Evolutionary conservation across 2,329 filamentous ascomycete genomes (phyloP).

Genomic region (Botryotinia globosa): DNA sequence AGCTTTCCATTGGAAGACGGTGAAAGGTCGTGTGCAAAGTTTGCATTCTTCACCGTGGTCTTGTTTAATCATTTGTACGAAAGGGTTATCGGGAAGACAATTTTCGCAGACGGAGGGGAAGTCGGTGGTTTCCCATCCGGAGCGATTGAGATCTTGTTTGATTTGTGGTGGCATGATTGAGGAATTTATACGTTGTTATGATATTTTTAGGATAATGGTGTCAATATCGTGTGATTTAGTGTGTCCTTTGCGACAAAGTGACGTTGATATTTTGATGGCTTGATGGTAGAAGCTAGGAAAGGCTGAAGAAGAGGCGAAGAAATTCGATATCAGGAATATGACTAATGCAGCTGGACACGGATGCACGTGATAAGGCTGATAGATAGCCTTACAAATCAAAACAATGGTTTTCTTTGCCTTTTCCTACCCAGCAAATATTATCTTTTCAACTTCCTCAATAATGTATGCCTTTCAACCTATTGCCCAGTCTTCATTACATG

Average conservation of each 20-base stretch:
- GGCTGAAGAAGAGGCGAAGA: slow-evolving; percentile 17
- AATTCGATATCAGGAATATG: background rate
- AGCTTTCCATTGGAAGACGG: slow-evolving; percentile 90
- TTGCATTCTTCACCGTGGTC: slow-evolving; percentile 73
- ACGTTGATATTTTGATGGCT: background rate
- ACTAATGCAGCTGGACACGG: background rate
- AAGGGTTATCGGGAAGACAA: slow-evolving; percentile 93
- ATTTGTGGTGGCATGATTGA: slow-evolving; percentile 81
- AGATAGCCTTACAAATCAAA: background rate
- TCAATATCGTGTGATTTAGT: background rate
- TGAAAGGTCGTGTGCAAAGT: slow-evolving; percentile 89
- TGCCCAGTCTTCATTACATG: background rate
- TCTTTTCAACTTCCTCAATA: background rate
- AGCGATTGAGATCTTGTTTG: slow-evolving; percentile 92
- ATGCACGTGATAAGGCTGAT: slow-evolving; percentile 1
- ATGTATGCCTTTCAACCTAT: background rate
- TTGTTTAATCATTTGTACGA: slow-evolving; percentile 98
- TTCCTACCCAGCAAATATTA: background rate
- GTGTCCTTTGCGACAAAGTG: slow-evolving; percentile 10
- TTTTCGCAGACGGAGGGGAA: slow-evolving; percentile 87
- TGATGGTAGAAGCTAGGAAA: slow-evolving; percentile 4
- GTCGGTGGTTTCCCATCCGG: slow-evolving; percentile 92
- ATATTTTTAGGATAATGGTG: background rate
- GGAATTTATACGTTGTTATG: background rate
- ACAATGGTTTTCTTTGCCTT: background rate